phyloP scores from a whole-genome alignment of 495 filamentous ascomycete genomes.

The Achaetomiella virescens region DNA sequence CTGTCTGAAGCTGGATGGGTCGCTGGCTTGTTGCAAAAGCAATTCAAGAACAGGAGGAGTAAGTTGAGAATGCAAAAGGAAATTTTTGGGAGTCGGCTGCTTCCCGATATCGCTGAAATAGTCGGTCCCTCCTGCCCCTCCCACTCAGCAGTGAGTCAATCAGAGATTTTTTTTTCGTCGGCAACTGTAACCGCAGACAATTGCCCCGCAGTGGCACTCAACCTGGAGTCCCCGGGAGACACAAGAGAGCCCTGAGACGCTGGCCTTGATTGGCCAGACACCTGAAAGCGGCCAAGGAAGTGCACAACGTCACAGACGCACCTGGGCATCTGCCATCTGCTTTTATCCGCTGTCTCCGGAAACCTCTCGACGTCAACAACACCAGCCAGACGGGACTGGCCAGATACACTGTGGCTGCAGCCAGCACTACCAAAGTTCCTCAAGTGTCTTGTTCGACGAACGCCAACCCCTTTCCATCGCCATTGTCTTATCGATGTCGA shows the following conservation, averaged over 20 bases:
- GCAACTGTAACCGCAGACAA: conserved; percentile 13
- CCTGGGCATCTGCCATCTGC: too few relatives aligned
- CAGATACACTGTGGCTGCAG: too few relatives aligned
- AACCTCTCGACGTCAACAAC: too few relatives aligned
- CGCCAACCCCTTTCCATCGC: too few relatives aligned
- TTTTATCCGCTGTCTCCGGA: too few relatives aligned
- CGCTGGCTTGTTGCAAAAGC: background rate
- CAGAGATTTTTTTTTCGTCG: conserved; percentile 30
- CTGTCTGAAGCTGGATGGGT: background rate
- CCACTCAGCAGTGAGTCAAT: conserved; percentile 27
- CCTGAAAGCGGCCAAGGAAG: conserved; percentile 8
- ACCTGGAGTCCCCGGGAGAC: conserved; percentile 2
- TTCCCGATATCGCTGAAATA: conserved; percentile 36
- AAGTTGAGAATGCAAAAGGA: conserved; percentile 8
- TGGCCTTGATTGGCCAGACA: conserved; percentile 18
- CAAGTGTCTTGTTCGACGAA: too few relatives aligned
- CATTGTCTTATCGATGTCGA: too few relatives aligned
- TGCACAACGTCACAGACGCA: conserved; percentile 16
- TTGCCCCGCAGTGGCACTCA: conserved; percentile 32
- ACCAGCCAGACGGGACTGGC: too few relatives aligned
- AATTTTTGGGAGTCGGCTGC: conserved; percentile 2
- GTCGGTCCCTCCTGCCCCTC: conserved; percentile 13
- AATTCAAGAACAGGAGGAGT: conserved; percentile 8
- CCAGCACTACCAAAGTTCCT: too few relatives aligned
- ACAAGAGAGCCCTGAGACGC: conserved; percentile 11